A percentile compares a stretch with the other conserved stretches of the same genome.
phyloP scores from a whole-genome alignment of 805 yeast species.

The Candida xyloterini region DNA sequence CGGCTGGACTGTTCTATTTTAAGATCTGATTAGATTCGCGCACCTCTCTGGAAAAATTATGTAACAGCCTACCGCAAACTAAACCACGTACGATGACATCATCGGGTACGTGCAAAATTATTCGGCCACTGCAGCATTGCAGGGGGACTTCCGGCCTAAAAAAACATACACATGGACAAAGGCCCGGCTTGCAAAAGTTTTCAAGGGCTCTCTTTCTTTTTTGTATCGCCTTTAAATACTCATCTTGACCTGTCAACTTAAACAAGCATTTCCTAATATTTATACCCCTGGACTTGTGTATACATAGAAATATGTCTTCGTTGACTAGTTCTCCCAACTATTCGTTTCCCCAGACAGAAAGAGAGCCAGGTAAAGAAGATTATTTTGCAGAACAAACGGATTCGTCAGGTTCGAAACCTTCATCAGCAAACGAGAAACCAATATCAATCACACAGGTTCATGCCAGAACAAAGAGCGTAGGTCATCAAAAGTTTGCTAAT shows the following conservation, averaged over 20 bases:
- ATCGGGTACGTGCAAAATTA: neutral
- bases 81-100: conserved; percentile 5
- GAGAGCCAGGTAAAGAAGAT: conserved; percentile 1
- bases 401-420: neutral
- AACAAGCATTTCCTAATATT: neutral
- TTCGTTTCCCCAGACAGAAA: conserved; percentile 10
- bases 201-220: conserved; percentile 6
- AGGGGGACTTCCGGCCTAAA: neutral
- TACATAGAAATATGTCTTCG: conserved; percentile 13
- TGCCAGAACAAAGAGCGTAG: neutral
- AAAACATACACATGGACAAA: neutral
- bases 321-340: conserved; percentile 15
- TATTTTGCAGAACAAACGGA: conserved; percentile 3
- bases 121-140: neutral
- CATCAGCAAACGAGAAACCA: neutral
- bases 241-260: conserved; percentile 5
- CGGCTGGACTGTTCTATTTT: neutral
- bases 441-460: neutral
- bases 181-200: conserved; percentile 3
- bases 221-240: conserved; percentile 5
- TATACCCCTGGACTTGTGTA: conserved; percentile 1
- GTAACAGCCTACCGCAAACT: no score
- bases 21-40: conserved; percentile 3
- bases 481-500: conserved; percentile 19
- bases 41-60: neutral